Base-by-base conservation (phyloP, 768 basidiomycete genomes). In the Collybiopsis luxurians region DNA sequence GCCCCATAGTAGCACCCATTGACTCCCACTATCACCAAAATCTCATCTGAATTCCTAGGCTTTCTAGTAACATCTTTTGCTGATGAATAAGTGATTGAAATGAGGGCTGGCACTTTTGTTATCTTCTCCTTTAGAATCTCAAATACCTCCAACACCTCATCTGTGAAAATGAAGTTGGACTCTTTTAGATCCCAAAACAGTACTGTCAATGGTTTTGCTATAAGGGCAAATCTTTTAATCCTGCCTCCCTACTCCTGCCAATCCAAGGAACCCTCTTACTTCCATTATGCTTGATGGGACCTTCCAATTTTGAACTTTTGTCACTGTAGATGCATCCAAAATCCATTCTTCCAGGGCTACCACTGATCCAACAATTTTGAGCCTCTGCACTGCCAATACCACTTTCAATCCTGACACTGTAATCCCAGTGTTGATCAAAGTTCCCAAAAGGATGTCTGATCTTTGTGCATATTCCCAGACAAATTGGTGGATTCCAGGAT, bases 371-470 rank as follows among this genome's bases (percentile, higher is more conserved):
- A 73, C 71, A 21, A 75, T 69, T 2, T 59, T 36, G 0, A 72
- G 56, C 0, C 50, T 10, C 0, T 64, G 63, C 0, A 63, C 61
- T 0, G 65, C 67, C 0, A 69, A 53, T 2, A 66, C 47, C 0
- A 68, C 36, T 50, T 75, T 75, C 28, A 52, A 50, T 9, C 71
- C 73, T 1, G 73, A 73, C 0, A 66, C 66, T 0, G 73, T 75
- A 0, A n/a, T 69, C 59, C 0, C 74, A 71, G 0, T 49, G 11
- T 63, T 62, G 6, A 74, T 56, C 0, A 64, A 54, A 0, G 36
- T 57, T 0, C 74, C 40, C 34, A 72, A 60, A 0, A 62, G 54
- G 47, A n/a, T n/a, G 73, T 63, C 1, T 73, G 23, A 5, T 47
- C 62, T 0, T 56, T 30, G 1, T 59, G 55, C 48, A 68, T 67